These are phyloP conservation scores for Cucumis melo DNA, from an alignment of 306 rosid species.

Conservation along the genomic window DNA sequence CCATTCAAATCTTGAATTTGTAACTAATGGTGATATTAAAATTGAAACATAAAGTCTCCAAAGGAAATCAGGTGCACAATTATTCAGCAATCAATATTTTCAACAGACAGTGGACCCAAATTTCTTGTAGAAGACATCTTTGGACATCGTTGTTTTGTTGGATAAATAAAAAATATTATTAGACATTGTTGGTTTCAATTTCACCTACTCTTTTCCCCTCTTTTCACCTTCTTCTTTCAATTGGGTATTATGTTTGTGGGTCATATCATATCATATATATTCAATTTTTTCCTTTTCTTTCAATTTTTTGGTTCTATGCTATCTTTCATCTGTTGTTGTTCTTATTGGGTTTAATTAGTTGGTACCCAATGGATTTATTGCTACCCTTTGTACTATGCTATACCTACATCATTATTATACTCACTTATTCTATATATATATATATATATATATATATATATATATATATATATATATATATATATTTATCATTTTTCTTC, in stretches of 20 bases:
- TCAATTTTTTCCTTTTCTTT: too few relatives aligned
- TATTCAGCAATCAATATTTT: slow-evolving; percentile 3
- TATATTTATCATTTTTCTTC: too few relatives aligned
- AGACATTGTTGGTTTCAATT: not conserved
- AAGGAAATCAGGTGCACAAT: not conserved
- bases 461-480: too few relatives aligned
- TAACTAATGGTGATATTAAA: not conserved
- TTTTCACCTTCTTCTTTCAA: not conserved
- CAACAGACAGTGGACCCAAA: not conserved
- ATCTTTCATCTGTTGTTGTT: not conserved
- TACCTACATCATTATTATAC: not conserved
- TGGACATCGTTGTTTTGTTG: not conserved
- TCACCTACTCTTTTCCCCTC: not conserved
- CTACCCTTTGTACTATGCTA: not conserved
- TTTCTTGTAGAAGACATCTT: not conserved
- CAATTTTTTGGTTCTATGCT: not conserved
- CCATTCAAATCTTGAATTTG: too few relatives aligned
- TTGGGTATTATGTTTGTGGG: not conserved
- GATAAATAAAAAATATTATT: too few relatives aligned
- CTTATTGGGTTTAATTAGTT: not conserved
- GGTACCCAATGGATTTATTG: not conserved
- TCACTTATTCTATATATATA: too few relatives aligned
- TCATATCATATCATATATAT: not conserved
- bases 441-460: too few relatives aligned
- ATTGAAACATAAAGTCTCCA: not conserved